These are phyloP conservation scores for Pascua sp. DNA, from an alignment of 1,284 basidiomycete genomes.

Conservation along the genomic window DNA sequence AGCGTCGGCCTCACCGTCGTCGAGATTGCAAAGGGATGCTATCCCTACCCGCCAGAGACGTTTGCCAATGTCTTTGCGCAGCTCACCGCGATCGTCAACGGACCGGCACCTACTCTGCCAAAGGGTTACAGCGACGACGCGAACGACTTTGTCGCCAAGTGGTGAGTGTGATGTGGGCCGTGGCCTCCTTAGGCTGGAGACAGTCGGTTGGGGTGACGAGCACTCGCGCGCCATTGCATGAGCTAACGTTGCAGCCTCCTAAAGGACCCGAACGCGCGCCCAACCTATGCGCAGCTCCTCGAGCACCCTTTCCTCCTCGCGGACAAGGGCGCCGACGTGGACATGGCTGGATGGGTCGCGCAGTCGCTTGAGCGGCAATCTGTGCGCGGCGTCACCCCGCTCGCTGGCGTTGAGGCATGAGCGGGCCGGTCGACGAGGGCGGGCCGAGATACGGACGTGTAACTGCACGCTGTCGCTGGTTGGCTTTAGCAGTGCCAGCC, in stretches of 20 bases:
- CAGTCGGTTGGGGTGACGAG: no score
- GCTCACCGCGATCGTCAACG: conserved; percentile 91
- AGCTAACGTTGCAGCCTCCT: conserved; percentile 57
- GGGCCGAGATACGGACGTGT: neutral
- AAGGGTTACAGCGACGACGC: conserved; percentile 51
- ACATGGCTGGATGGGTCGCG: conserved; percentile 78
- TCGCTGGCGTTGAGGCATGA: conserved; percentile 27
- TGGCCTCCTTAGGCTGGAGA: no score
- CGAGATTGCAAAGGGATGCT: conserved; percentile 85
- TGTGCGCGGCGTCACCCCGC: conserved; percentile 30
- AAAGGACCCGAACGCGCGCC: conserved; percentile 72
- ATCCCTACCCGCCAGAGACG: conserved; percentile 98
- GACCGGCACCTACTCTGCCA: conserved; percentile 82
- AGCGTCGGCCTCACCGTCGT: conserved; percentile 94
- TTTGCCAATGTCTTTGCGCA: conserved; percentile 97
- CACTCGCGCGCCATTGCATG: no score
- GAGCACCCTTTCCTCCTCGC: conserved; percentile 67
- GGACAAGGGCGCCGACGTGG: conserved; percentile 61
- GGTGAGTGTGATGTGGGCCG: conserved; percentile 51
- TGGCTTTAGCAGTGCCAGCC: neutral
- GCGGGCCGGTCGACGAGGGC: neutral
- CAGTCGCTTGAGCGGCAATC: conserved; percentile 57
- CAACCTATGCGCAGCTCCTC: conserved; percentile 79
- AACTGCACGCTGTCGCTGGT: no score
- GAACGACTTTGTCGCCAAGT: conserved; percentile 53